Base-by-base conservation (phyloP, 2,329 filamentous ascomycete species). In the Beauveria sp. region DNA sequence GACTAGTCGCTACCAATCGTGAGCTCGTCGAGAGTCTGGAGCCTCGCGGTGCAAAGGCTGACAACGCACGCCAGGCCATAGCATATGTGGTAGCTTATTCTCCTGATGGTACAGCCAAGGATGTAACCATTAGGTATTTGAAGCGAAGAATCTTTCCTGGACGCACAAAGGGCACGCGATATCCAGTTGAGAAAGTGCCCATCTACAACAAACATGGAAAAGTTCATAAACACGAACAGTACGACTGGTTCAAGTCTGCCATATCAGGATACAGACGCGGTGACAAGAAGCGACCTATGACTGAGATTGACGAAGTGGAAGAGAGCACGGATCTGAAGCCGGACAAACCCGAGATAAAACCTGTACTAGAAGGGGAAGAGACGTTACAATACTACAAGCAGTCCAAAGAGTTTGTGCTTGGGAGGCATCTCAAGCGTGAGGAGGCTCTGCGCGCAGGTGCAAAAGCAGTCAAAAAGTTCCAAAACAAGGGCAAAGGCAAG, bases 51-150 rank as follows among this genome's bases (percentile, higher is more conserved):
- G 83, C 80, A 41, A 91, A 89, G 70, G 91, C 92, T 0, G 91
- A 96, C 40, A 91, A 89, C 68, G 85, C 89, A 0, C 93, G 91
- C 67, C 93, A 97, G 72, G 85, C 96, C 14, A 91, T 96, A 69
- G 90, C 90, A 51, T 99, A 99, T 69, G 83, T 96, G 2, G 79
- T 97, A 22, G 92, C 89, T 0, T 91, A 90, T 73, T 91, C 90
- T 0, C 75, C 84, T 3, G 92, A 97, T 70, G 91, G 90, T 2
- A 92, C 91, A 0, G 92, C 91, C 14, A 97, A 97, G 71, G 94
- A 99, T 70, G 89, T 99, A 18, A 99, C 94, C 0, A 87, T 94
- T 12, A 84, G 94, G 30, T 99, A 99, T 71, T 77, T 99, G 8
- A 92, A 88, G 68, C 85, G 88, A 24, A 89, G 89, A 61, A 82